A percentile compares a stretch with the other conserved stretches of the same genome.
Evolutionary conservation across 306 rosid genomes (phyloP).

Genomic region (Cucumis cinereus): DNA sequence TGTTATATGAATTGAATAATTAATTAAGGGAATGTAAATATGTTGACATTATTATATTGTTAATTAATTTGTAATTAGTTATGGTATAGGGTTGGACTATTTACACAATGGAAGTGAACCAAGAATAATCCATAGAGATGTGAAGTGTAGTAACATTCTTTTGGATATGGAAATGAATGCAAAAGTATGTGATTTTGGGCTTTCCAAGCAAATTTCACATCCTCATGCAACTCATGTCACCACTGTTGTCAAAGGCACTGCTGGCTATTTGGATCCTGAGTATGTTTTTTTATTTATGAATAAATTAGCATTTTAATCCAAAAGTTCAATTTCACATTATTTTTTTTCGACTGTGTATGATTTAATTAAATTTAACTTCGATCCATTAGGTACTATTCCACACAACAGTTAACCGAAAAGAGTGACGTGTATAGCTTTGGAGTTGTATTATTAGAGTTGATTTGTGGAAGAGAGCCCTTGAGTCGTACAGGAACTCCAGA

Average conservation of each 20-base stretch:
- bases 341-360: no score
- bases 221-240: constrained; percentile 88
- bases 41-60: no score
- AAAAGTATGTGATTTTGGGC: constrained; percentile 88
- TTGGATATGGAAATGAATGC: constrained; percentile 85
- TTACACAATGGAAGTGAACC: constrained; percentile 88
- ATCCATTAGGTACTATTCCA: constrained; percentile 39
- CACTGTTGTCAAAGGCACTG: constrained; percentile 90
- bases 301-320: no score
- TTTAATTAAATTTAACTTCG: no score
- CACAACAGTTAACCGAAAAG: constrained; percentile 84
- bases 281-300: constrained; percentile 17
- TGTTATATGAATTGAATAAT: no score
- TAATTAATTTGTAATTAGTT: background rate
- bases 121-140: constrained; percentile 83
- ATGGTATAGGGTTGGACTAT: constrained; percentile 65
- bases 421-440: constrained; percentile 93
- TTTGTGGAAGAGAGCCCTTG: constrained; percentile 90
- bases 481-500: constrained; percentile 79
- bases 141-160: constrained; percentile 86
- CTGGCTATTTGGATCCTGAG: constrained; percentile 97
- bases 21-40: no score
- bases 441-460: constrained; percentile 83
- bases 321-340: no score
- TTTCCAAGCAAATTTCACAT: constrained; percentile 62